Percentiles rank a stretch among this genome's conserved stretches.
These are phyloP conservation scores for Hydnum rufescens DNA, from an alignment of 768 basidiomycete genomes.

Conservation along the genomic window DNA sequence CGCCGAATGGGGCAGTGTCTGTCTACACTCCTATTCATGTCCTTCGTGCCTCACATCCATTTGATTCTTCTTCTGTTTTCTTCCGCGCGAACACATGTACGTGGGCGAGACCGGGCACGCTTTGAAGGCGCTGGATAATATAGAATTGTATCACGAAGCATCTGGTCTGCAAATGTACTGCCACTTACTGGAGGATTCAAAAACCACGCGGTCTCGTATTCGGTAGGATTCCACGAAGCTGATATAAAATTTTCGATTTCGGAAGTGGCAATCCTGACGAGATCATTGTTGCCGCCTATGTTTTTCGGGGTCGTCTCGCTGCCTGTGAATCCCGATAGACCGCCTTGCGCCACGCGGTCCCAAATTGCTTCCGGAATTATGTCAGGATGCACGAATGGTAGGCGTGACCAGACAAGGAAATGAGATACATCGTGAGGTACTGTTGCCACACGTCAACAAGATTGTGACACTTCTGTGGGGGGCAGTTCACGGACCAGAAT, in stretches of 20 bases:
- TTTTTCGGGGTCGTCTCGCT: slow-evolving; percentile 33
- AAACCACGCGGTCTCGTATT: slow-evolving; percentile 90
- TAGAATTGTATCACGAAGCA: neutral
- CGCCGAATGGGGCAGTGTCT: too few species aligned
- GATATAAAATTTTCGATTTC: slow-evolving; percentile 46
- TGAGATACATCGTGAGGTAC: slow-evolving; percentile 61
- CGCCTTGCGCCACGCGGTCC: slow-evolving; percentile 41
- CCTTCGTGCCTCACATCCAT: too few species aligned
- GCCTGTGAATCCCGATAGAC: slow-evolving; percentile 61
- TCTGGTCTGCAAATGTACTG: too few species aligned
- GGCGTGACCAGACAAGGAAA: slow-evolving; percentile 53
- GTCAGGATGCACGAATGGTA: slow-evolving; percentile 47
- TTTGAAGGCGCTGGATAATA: slow-evolving; percentile 46
- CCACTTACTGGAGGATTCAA: slow-evolving; percentile 63
- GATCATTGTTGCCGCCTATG: slow-evolving; percentile 11
- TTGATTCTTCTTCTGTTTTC: too few species aligned
- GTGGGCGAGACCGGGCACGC: slow-evolving; percentile 62
- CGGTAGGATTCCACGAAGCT: slow-evolving; percentile 42
- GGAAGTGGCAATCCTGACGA: slow-evolving; percentile 22
- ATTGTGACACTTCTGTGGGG: slow-evolving; percentile 2
- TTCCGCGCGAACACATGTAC: slow-evolving; percentile 65
- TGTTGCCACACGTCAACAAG: slow-evolving; percentile 8
- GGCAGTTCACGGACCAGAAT: slow-evolving; percentile 35
- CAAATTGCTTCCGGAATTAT: slow-evolving; percentile 23
- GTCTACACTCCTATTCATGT: too few species aligned